phyloP scores from a whole-genome alignment of 208 protist species.

The Trypanosoma congolense region DNA sequence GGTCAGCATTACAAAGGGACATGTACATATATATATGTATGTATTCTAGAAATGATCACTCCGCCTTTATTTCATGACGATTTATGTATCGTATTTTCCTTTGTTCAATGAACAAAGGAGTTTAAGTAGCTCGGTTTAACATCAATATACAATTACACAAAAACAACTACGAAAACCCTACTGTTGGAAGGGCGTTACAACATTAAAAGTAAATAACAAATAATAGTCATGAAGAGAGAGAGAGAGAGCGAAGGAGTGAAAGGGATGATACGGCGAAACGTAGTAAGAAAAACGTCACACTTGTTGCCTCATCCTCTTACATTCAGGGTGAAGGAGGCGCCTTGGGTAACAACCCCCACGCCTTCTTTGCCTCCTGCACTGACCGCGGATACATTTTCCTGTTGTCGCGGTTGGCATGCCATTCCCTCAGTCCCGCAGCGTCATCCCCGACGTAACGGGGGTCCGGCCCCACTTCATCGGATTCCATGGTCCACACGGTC shows the following conservation, averaged over 20 bases:
- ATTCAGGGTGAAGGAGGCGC: slow-evolving; percentile 4
- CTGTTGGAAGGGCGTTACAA: too few species aligned
- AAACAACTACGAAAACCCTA: too few species aligned
- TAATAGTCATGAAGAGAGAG: slow-evolving; percentile 5
- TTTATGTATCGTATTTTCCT: too few species aligned
- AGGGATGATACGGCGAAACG: neutral
- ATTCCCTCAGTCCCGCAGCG: slow-evolving; percentile 46
- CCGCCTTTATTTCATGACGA: too few species aligned
- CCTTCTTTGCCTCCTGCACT: slow-evolving; percentile 57
- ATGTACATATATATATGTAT: too few species aligned
- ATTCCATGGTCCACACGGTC: slow-evolving; percentile 83
- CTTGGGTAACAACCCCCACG: slow-evolving; percentile 60
- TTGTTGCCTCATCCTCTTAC: neutral
- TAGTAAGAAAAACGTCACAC: neutral
- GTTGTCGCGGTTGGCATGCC: slow-evolving; percentile 51
- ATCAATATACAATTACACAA: too few species aligned
- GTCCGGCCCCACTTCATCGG: slow-evolving; percentile 78
- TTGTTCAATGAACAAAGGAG: too few species aligned
- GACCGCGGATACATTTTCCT: slow-evolving; percentile 41
- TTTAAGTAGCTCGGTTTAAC: too few species aligned
- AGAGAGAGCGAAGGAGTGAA: neutral
- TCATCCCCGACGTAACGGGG: slow-evolving; percentile 59
- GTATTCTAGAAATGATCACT: too few species aligned
- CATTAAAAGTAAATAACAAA: neutral
- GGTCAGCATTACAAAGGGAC: too few species aligned